These are phyloP conservation scores for Ramalina intermedia DNA, from an alignment of 495 filamentous ascomycete genomes.

Conservation along the genomic window DNA sequence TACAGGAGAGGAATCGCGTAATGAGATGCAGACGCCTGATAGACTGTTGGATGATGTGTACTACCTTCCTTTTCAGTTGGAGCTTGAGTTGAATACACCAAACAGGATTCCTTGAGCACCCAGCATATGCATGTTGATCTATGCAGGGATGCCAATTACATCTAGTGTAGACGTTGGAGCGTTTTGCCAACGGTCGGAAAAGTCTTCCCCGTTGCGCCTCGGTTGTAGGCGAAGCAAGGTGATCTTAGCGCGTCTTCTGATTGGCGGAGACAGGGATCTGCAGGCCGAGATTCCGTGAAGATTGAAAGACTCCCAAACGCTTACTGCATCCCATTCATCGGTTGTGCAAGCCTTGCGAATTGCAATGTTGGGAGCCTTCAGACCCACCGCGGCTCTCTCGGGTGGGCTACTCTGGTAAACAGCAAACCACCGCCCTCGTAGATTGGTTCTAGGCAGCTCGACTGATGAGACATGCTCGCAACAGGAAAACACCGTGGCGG, in stretches of 20 bases:
- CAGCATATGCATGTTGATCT: no score
- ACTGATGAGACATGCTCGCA: conserved; percentile 2
- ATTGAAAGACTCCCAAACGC: background rate
- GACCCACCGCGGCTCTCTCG: conserved; percentile 56
- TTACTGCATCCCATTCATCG: conserved; percentile 1
- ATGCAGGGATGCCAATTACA: no score
- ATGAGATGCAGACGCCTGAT: no score
- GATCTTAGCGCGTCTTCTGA: background rate
- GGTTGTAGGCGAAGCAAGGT: background rate
- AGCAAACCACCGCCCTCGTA: conserved; percentile 3
- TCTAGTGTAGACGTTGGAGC: background rate
- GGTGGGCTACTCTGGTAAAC: conserved; percentile 73
- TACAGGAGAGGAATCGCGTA: no score
- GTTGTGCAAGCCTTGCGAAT: conserved; percentile 1
- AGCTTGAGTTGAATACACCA: no score
- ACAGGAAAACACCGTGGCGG: conserved; percentile 96
- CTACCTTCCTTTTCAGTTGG: no score
- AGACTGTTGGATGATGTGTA: no score
- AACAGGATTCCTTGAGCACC: no score
- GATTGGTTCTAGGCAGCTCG: background rate
- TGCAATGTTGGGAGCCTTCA: conserved; percentile 68
- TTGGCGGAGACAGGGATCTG: background rate
- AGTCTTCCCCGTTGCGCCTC: background rate
- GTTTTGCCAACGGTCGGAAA: background rate
- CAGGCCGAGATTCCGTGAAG: background rate